phyloP scores from a whole-genome alignment of 129 eudicot genomes.

The Kitagawia praeruptora region DNA sequence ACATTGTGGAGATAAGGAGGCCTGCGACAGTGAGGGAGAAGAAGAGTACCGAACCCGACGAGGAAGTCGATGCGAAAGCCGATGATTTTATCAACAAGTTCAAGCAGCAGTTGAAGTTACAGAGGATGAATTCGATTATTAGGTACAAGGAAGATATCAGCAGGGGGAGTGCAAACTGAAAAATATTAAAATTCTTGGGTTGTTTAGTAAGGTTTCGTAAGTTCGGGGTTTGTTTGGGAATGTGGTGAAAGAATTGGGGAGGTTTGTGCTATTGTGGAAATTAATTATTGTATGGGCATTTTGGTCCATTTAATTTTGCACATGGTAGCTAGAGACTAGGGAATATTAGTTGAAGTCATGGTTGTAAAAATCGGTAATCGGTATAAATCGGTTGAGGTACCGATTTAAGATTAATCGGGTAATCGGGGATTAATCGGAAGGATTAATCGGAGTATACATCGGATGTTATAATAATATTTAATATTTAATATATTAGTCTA shows the following conservation, averaged over 20 bases:
- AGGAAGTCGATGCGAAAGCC: conserved; percentile 79
- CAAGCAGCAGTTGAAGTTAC: conserved; percentile 77
- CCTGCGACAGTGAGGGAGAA: conserved; percentile 69
- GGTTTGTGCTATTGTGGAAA: not conserved
- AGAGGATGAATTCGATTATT: conserved; percentile 71
- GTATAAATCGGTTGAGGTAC: no score
- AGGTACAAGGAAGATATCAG: conserved; percentile 77
- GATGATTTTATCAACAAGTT: conserved; percentile 85
- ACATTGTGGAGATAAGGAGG: conserved; percentile 57
- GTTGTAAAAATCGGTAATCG: no score
- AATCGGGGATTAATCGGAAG: no score
- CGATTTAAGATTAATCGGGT: no score
- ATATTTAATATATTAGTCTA: no score
- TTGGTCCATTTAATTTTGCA: not conserved
- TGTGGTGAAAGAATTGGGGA: not conserved
- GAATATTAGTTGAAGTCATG: not conserved
- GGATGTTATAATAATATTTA: no score
- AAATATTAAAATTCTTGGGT: conserved; percentile 7
- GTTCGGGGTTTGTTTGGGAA: conserved; percentile 14
- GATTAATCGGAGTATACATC: no score
- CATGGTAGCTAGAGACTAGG: not conserved
- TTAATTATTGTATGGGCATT: conserved; percentile 2
- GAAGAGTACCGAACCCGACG: conserved; percentile 33
- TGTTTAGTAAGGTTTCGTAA: conserved; percentile 14
- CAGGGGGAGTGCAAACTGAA: conserved; percentile 38